These are phyloP conservation scores for Cryptosporidium tyzzeri DNA, from an alignment of 169 alveolate species.

Conservation along the genomic window DNA sequence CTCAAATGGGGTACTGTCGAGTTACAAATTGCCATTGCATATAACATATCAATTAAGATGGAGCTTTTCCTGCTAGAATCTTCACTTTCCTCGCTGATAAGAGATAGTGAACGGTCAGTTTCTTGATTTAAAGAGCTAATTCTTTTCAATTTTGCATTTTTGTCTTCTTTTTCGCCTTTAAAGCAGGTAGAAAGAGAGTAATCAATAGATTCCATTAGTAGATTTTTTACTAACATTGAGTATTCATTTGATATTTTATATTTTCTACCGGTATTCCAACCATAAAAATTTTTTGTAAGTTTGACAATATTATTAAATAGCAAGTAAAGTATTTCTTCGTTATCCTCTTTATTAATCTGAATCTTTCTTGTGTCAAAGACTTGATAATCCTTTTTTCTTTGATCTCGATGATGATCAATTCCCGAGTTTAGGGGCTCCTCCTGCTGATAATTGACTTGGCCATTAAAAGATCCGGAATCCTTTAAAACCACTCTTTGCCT, in stretches of 20 bases:
- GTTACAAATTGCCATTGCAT: conserved; percentile 74
- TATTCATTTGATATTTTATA: conserved; percentile 38
- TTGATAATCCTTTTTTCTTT: conserved; percentile 4
- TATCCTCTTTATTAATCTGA: conserved; percentile 52
- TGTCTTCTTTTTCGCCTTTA: conserved; percentile 1
- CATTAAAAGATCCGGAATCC: not conserved
- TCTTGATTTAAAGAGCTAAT: not conserved
- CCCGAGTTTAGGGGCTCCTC: not conserved
- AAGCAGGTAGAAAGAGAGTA: conserved; percentile 35
- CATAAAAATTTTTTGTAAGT: conserved; percentile 42
- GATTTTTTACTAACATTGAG: conserved; percentile 19
- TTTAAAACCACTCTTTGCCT: not conserved
- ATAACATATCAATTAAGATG: conserved; percentile 44
- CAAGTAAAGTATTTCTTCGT: conserved; percentile 50
- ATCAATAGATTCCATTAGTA: conserved; percentile 29
- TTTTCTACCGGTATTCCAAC: conserved; percentile 27
- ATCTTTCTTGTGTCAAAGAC: conserved; percentile 17
- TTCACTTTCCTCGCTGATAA: not conserved
- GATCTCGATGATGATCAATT: not conserved
- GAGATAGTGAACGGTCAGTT: not conserved
- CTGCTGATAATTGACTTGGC: not conserved
- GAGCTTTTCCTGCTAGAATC: not conserved
- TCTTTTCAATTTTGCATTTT: not conserved
- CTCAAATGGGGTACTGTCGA: conserved; percentile 69
- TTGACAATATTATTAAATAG: conserved; percentile 50